Evolutionary conservation across 805 yeast species (phyloP).

Genomic region (Sugiyamaella americana): DNA sequence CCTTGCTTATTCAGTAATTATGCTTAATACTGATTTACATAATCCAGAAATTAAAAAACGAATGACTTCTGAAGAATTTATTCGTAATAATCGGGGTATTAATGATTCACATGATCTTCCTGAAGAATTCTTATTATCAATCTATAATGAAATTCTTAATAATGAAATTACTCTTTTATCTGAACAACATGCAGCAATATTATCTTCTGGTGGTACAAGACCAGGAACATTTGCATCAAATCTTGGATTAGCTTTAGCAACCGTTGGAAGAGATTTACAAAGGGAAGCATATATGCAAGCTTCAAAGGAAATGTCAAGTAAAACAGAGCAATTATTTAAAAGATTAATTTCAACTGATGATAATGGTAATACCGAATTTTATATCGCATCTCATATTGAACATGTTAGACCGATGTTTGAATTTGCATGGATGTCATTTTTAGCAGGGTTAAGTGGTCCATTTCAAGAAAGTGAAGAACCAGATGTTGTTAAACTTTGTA

Average conservation of each 20-base stretch:
- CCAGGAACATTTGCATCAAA: constrained; percentile 29
- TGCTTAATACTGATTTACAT: constrained; percentile 93
- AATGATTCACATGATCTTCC: constrained; percentile 87
- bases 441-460: constrained; percentile 92
- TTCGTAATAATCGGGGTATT: constrained; percentile 83
- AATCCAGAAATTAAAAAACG: constrained; percentile 77
- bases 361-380: constrained; percentile 43
- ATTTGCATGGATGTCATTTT: constrained; percentile 91
- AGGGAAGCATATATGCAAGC: constrained; percentile 88
- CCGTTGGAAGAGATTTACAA: constrained; percentile 53
- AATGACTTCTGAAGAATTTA: constrained; percentile 84
- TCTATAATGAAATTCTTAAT: constrained; percentile 69
- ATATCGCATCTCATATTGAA: constrained; percentile 79
- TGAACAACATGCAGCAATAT: constrained; percentile 87
- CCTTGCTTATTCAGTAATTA: constrained; percentile 81
- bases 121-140: constrained; percentile 56
- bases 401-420: constrained; percentile 93
- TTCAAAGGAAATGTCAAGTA: constrained; percentile 82
- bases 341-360: constrained; percentile 41
- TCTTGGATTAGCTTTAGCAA: constrained; percentile 41
- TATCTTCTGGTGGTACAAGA: constrained; percentile 47
- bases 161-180: constrained; percentile 88
- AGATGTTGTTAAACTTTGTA: constrained; percentile 48
- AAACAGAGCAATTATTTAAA: constrained; percentile 79
- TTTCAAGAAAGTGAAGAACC: constrained; percentile 76